phyloP scores from a whole-genome alignment of 2,329 filamentous ascomycete species.

The Cordyceps sp. region DNA sequence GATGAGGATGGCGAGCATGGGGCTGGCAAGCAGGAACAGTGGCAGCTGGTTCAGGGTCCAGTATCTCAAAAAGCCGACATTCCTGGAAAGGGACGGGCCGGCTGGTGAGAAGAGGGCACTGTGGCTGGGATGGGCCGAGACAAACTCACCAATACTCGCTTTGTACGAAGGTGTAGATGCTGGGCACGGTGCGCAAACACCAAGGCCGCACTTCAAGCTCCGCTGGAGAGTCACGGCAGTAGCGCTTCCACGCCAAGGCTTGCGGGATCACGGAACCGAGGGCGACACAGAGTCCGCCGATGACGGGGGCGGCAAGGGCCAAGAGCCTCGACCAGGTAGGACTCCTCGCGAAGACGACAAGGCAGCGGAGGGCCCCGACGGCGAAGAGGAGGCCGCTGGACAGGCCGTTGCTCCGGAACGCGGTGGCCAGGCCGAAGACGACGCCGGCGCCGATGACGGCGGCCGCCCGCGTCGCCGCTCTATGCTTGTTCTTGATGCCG shows the following conservation, averaged over 20 bases:
- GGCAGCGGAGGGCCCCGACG: constrained; percentile 33
- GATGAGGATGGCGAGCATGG: constrained; percentile 50
- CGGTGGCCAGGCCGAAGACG: constrained; percentile 54
- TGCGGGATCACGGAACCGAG: constrained; percentile 59
- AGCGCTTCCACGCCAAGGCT: constrained; percentile 53
- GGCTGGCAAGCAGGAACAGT: constrained; percentile 68
- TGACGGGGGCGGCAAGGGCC: constrained; percentile 38
- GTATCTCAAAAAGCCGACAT: constrained; percentile 74
- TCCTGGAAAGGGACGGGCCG: constrained; percentile 37
- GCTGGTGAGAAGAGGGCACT: not conserved
- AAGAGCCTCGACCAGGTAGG: constrained; percentile 23
- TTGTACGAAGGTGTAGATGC: constrained; percentile 86
- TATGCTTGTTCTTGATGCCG: constrained; percentile 14
- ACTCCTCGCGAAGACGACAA: constrained; percentile 8
- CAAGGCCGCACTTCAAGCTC: constrained; percentile 40
- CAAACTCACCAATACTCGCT: constrained; percentile 65
- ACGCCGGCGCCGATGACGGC: constrained; percentile 46
- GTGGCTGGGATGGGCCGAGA: not conserved
- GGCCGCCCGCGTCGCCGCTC: constrained; percentile 20
- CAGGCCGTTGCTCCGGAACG: constrained; percentile 73
- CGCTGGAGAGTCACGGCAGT: constrained; percentile 30
- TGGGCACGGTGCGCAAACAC: constrained; percentile 60
- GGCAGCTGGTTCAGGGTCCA: constrained; percentile 80
- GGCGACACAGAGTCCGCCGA: constrained; percentile 53
- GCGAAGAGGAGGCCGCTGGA: constrained; percentile 66